phyloP scores from a whole-genome alignment of 2,329 filamentous ascomycete species.

The Phyllosticta capitalensis region DNA sequence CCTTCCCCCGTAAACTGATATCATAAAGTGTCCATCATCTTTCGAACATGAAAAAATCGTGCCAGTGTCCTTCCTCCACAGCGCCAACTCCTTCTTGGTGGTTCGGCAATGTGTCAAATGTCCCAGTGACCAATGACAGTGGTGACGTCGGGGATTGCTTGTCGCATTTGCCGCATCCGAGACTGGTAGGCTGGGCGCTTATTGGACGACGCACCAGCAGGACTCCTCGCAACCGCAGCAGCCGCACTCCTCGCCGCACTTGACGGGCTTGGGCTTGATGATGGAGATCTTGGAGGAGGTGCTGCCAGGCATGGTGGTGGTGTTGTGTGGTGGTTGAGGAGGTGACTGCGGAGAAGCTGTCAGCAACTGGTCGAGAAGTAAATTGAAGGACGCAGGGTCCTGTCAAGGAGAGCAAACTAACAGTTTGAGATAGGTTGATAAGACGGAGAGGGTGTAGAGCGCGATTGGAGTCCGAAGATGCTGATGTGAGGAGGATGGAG shows the following conservation, averaged over 20 bases:
- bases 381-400: not conserved
- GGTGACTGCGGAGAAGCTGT: not conserved
- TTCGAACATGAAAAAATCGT: too few species aligned
- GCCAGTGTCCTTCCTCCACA: too few species aligned
- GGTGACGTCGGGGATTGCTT: too few species aligned
- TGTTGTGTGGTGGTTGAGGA: not conserved
- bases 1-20: not conserved
- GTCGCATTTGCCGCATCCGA: too few species aligned
- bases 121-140: too few species aligned
- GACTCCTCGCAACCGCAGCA: conserved; percentile 31
- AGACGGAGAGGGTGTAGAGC: not conserved
- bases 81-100: too few species aligned
- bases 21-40: not conserved
- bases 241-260: conserved; percentile 28
- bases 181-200: not conserved
- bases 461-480: not conserved
- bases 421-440: not conserved
- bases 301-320: conserved; percentile 22
- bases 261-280: conserved; percentile 26
- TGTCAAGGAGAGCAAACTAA: too few species aligned
- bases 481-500: not conserved
- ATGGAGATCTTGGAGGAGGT: conserved; percentile 27
- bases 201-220: conserved; percentile 24
- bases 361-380: not conserved
- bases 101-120: too few species aligned